Evolutionary conservation across 1,284 basidiomycete species (phyloP).

Genomic region (Bondarzewia mesenterica): DNA sequence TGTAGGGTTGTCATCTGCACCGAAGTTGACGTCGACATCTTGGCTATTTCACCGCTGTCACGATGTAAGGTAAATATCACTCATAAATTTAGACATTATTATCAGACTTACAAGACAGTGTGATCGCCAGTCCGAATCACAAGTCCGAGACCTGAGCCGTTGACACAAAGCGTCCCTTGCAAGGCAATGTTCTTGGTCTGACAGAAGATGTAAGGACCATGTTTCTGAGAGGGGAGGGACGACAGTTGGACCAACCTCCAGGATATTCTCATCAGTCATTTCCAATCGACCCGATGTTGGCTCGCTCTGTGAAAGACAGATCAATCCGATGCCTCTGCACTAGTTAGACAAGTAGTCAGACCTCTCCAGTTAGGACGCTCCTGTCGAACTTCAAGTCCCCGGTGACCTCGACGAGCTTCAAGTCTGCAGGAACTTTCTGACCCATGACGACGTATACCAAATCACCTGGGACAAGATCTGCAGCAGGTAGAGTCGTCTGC

Average conservation of each 20-base stretch:
- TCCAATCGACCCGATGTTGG: conserved; percentile 33
- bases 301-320: conserved; percentile 20
- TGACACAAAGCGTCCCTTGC: conserved; percentile 54
- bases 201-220: conserved; percentile 4
- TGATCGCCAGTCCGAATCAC: conserved; percentile 49
- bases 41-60: conserved; percentile 46
- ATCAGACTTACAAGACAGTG: conserved; percentile 36
- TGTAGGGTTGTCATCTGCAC: conserved; percentile 34
- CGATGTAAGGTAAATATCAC: neutral
- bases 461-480: conserved; percentile 62
- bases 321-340: neutral
- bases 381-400: conserved; percentile 52
- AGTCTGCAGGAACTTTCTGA: conserved; percentile 66
- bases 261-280: conserved; percentile 33
- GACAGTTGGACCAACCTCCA: conserved; percentile 16
- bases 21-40: conserved; percentile 39
- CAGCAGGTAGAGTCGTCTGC: conserved; percentile 33
- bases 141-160: conserved; percentile 44
- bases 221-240: neutral
- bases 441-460: conserved; percentile 46
- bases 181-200: conserved; percentile 51
- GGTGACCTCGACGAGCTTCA: conserved; percentile 52
- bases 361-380: conserved; percentile 53
- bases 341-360: conserved; percentile 1
- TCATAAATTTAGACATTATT: neutral